Evolutionary conservation across 805 yeast genomes (phyloP), one percentile per base, ranked within the genome.

Genomic region (Candida mattraensis): DNA sequence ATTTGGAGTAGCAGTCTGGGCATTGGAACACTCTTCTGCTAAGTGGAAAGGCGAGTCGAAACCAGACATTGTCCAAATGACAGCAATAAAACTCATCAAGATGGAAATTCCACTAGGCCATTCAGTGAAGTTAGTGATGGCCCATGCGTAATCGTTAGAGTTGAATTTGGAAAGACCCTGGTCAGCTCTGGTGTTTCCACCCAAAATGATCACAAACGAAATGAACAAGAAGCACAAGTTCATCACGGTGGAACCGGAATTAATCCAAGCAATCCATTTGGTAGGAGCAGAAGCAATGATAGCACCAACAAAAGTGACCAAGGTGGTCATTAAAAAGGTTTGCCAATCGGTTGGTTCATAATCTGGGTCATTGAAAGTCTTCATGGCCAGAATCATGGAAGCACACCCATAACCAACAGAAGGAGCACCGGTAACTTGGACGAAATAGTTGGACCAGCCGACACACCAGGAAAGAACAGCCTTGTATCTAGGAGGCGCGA

Each of bases 31-130:
- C 51, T 81, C 87, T 58, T 81, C 88, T 12, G 83, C 69, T 43
- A 81, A 63, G 51, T 82, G 87, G 64, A 80, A 80, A 0, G 87
- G 83, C 13, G 84, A 76, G 53, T 81, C 87, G 53, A 77, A 81
- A 11, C 86, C 87, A 35, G 81, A 72, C 85, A 80, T 79, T 29
- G 82, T 74, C 81, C 82, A 76, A 40, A 76, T 73, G 30, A 71
- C 78, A 18, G 81, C 76, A 47, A 75, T 53, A 57, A 76, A 76
- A 5, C 76, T 66, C 67, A 75, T 66, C 39, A 78, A 55, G 53
- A 75, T 64, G 18, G 79, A 70, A 33, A 78, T 66, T 36, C 85
- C 85, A 29, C 66, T 63, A 11, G 83, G 80, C 66, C 72, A 78
- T 27, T 75, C 81, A 11, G 83, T 75, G 45, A 64, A 72, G 56